Conservation (phyloP, 306 rosid species). For the Lathyrus tuberosus region DNA sequence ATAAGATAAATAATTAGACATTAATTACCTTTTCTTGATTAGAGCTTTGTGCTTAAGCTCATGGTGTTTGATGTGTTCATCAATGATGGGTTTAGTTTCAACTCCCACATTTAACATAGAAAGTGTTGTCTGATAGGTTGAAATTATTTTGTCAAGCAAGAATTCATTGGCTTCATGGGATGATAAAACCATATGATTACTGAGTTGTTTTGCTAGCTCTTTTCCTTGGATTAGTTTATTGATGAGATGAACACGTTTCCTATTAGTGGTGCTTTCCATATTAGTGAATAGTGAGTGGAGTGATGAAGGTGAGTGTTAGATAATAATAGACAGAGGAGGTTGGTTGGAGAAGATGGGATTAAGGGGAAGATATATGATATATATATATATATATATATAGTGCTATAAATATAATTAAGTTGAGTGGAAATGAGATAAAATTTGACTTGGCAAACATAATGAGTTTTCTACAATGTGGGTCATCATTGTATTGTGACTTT, state of each 20-base stretch:
- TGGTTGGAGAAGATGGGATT: constrained; percentile 46
- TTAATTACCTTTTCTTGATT: constrained; percentile 70
- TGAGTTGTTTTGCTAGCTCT: constrained; percentile 63
- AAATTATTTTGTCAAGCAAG: constrained; percentile 61
- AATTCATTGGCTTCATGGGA: constrained; percentile 44
- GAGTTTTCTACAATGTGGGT: constrained; percentile 29
- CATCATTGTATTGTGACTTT: not conserved
- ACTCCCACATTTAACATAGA: constrained; percentile 43
- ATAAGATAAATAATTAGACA: constrained; percentile 4
- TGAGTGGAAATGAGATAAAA: not conserved
- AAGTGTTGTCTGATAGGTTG: constrained; percentile 62
- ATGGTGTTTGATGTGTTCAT: constrained; percentile 28
- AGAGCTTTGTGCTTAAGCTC: constrained; percentile 48
- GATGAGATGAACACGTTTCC: constrained; percentile 49
- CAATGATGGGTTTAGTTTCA: constrained; percentile 4
- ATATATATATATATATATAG: not conserved
- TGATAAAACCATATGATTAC: constrained; percentile 26
- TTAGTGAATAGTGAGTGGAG: not conserved
- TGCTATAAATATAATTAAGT: not conserved
- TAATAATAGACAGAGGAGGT: not conserved
- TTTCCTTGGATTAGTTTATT: constrained; percentile 65
- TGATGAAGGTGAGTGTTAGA: not conserved
- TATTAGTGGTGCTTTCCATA: constrained; percentile 46
- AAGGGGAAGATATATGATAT: constrained; percentile 18
- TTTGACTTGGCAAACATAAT: constrained; percentile 8